Base-by-base conservation (phyloP, 768 basidiomycete genomes). In the Suillus discolor region DNA sequence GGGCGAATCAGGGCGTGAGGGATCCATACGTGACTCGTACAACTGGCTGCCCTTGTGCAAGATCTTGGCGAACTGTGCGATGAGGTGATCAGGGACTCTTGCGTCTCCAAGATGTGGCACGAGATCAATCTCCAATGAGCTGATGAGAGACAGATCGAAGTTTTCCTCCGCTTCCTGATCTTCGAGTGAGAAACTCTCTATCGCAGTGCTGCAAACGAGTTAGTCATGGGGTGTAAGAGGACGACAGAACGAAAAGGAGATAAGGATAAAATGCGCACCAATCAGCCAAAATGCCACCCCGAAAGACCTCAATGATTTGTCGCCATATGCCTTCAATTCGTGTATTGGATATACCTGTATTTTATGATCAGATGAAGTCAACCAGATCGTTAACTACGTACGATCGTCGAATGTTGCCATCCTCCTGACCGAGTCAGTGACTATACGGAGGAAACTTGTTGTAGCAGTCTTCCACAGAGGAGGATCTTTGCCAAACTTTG, bases 381-480 rank as follows among this genome's bases (percentile, higher is more conserved):
- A 36, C 31, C 60, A 42, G 11, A 42, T 51, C 61, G 53, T 34
- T 2, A 20, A 23, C n/a, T 12, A 70, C 81, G 60, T 47, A 90
- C 90, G 80, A 64, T 81, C 72, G 20, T 80, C 85, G 25, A 91
- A 74, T 4, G 68, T 68, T 66, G 85, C 78, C 61, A 94, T 78
- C 64, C 84, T 84, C 31, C 74, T 67, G 1, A 85, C 81, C 68
- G 87, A 87, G 65, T 90, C 89, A 64, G 87, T 91, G 53, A 93
- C 89, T 39, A 93, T 83, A 16, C 82, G 81, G 71, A 96, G 79
- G 76, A 94, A 94, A 71, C 83, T 88, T 16, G 82, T 85, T 2
- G 92, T 94, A n/a, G 95, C 96, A 0, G 94, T 96, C 79, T 96
- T 96, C 97, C 97, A 99, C 3, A 99, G 79, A 0, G 96, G 95